phyloP scores from a whole-genome alignment of 805 yeast genomes.

The Ogataea ramenticola region DNA sequence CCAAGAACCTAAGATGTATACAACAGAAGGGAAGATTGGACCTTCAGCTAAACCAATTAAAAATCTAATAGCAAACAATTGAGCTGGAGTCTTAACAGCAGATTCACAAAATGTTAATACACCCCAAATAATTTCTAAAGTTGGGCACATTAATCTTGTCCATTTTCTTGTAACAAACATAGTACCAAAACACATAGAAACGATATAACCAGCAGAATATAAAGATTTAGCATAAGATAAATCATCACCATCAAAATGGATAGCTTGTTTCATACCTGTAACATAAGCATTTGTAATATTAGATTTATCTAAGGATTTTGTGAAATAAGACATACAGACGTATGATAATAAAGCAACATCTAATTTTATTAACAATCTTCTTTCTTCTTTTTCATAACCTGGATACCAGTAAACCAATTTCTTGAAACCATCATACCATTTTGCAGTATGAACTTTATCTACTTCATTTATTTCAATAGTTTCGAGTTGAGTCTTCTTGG shows the following conservation, averaged over 20 bases:
- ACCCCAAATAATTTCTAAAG: constrained; percentile 22
- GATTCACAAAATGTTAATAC: constrained; percentile 20
- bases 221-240: constrained; percentile 25
- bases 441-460: constrained; percentile 23
- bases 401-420: constrained; percentile 40
- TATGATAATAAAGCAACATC: constrained; percentile 45
- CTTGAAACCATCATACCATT: constrained; percentile 56
- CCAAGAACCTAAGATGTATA: constrained; percentile 34
- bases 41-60: constrained; percentile 38
- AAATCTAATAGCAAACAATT: constrained; percentile 36
- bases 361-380: constrained; percentile 41
- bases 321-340: constrained; percentile 53
- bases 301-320: constrained; percentile 56
- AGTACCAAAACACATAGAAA: constrained; percentile 19
- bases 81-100: constrained; percentile 19
- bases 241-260: constrained; percentile 48
- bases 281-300: constrained; percentile 62
- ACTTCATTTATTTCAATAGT: constrained; percentile 14
- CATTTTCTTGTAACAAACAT: constrained; percentile 16
- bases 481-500: not conserved
- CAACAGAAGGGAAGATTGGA: constrained; percentile 33
- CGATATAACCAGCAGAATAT: constrained; percentile 28
- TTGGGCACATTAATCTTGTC: constrained; percentile 16
- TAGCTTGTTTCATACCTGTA: constrained; percentile 51
- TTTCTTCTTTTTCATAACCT: constrained; percentile 11